These are phyloP conservation scores for Cladosporium phlei DNA, from an alignment of 2,329 filamentous ascomycete genomes.

Conservation along the genomic window DNA sequence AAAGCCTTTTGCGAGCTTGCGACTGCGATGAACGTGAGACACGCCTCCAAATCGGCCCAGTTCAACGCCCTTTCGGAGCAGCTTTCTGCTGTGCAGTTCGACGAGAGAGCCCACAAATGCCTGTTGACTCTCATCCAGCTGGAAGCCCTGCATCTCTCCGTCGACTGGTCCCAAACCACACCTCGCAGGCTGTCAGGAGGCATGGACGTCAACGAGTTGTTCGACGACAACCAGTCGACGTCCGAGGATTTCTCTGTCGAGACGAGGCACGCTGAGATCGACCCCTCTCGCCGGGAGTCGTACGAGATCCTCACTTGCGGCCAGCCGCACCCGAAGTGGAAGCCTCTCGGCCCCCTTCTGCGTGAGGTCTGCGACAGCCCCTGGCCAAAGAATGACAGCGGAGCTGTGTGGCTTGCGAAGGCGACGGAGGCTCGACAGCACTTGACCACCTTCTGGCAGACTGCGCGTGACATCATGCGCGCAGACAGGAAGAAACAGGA, in stretches of 20 bases:
- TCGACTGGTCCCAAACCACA: too few species aligned
- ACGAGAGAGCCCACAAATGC: too few species aligned
- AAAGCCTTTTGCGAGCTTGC: too few species aligned
- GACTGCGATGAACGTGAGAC: too few species aligned
- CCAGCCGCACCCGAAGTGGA: not conserved
- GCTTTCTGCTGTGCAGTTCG: too few species aligned
- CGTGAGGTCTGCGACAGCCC: not conserved
- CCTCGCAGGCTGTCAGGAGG: not conserved
- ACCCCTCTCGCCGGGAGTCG: not conserved
- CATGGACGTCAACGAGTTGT: not conserved
- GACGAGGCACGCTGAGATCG: not conserved
- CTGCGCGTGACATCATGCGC: not conserved
- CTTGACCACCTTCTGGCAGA: not conserved
- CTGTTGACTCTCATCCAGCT: too few species aligned
- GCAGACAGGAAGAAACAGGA: not conserved
- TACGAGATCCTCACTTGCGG: not conserved
- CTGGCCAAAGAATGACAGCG: not conserved
- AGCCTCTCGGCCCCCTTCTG: not conserved
- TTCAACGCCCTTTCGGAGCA: too few species aligned
- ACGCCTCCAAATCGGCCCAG: too few species aligned
- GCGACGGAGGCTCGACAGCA: not conserved
- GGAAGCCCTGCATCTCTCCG: too few species aligned
- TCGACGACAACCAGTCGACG: not conserved
- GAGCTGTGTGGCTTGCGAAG: not conserved
- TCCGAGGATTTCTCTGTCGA: not conserved